These are phyloP conservation scores for Tanacetum coccineum DNA, from an alignment of 129 eudicot species.

Conservation along the genomic window DNA sequence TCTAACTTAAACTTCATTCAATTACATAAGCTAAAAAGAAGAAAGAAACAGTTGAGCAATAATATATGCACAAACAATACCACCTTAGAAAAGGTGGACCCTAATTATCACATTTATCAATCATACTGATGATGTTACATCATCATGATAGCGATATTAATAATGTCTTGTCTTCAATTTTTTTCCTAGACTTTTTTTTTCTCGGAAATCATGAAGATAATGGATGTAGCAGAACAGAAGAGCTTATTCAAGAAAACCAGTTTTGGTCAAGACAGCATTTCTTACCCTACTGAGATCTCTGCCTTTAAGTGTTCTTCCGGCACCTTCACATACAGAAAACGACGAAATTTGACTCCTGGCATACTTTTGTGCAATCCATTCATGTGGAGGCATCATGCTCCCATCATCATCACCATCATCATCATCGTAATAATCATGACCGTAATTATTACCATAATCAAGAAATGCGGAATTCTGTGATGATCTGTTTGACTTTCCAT, in stretches of 20 bases:
- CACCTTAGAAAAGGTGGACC: constrained; percentile 36
- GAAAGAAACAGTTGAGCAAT: constrained; percentile 24
- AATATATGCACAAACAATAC: constrained; percentile 31
- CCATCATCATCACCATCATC: constrained; percentile 34
- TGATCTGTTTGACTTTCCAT: constrained; percentile 47
- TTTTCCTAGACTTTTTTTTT: background rate
- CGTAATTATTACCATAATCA: constrained; percentile 30
- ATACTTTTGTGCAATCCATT: constrained; percentile 71
- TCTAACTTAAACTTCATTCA: constrained; percentile 9
- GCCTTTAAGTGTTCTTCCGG: constrained; percentile 89
- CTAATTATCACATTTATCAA: constrained; percentile 39
- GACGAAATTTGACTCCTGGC: constrained; percentile 65
- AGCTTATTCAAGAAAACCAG: constrained; percentile 72
- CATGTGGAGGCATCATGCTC: constrained; percentile 75
- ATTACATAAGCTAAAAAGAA: constrained; percentile 24
- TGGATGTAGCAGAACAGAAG: constrained; percentile 5
- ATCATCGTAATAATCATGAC: constrained; percentile 33
- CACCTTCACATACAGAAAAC: constrained; percentile 95
- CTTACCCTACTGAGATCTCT: constrained; percentile 86
- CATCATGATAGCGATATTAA: constrained; percentile 35
- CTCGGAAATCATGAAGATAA: constrained; percentile 24
- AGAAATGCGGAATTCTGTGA: constrained; percentile 34
- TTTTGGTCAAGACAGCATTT: constrained; percentile 64
- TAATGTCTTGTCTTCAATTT: constrained; percentile 13
- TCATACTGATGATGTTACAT: constrained; percentile 36